Evolutionary conservation across 805 yeast species (phyloP).

Genomic region (Pichia occidentalis): DNA sequence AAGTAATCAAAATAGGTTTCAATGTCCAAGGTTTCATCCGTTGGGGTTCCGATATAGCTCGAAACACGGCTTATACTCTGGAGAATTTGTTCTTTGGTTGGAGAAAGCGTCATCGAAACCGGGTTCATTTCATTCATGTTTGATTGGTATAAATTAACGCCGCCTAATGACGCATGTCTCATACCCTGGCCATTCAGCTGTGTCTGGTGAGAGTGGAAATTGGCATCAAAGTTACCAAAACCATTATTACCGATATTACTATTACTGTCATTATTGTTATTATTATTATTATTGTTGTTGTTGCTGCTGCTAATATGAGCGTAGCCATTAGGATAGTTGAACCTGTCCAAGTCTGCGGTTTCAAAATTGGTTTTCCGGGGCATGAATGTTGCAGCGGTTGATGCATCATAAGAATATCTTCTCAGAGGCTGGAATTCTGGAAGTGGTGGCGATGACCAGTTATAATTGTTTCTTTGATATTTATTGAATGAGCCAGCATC

Average conservation of each 20-base stretch:
- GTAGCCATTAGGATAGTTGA: slow-evolving; percentile 15
- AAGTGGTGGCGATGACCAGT: slow-evolving; percentile 23
- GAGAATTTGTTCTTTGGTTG: slow-evolving; percentile 20
- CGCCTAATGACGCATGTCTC: too few relatives aligned
- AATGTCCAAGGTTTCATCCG: slow-evolving; percentile 21
- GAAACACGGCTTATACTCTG: slow-evolving; percentile 25
- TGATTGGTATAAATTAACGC: too few relatives aligned
- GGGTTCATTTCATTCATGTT: too few relatives aligned
- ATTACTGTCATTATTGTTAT: neutral
- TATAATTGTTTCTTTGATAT: slow-evolving; percentile 9
- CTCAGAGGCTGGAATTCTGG: slow-evolving; percentile 22
- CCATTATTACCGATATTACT: neutral
- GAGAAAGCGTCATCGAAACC: slow-evolving; percentile 1
- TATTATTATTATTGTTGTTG: neutral
- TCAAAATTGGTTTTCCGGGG: slow-evolving; percentile 6
- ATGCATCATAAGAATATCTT: slow-evolving; percentile 23
- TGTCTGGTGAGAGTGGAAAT: too few relatives aligned
- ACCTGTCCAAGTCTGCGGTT: slow-evolving; percentile 7
- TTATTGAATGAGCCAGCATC: neutral
- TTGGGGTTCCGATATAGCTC: slow-evolving; percentile 24
- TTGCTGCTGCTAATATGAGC: slow-evolving; percentile 4
- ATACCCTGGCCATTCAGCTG: too few relatives aligned
- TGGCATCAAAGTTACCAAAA: neutral
- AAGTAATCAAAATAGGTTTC: slow-evolving; percentile 20
- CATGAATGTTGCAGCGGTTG: slow-evolving; percentile 14